These are phyloP conservation scores for Nepenthes alata DNA, from an alignment of 179 eudicot genomes.

Conservation along the genomic window DNA sequence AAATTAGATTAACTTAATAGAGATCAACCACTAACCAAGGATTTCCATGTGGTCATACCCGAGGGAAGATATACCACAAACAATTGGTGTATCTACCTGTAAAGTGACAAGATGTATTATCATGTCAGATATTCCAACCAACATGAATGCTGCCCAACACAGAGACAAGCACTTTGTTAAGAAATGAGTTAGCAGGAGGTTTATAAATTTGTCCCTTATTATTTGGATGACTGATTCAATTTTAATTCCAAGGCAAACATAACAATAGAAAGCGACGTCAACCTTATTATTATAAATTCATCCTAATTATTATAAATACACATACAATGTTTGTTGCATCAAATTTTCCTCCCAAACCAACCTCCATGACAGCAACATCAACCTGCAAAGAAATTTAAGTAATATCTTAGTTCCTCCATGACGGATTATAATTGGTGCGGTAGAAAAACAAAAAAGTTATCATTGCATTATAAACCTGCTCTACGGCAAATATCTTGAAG, in stretches of 20 bases:
- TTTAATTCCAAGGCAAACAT: neutral
- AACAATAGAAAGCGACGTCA: neutral
- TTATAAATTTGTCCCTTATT: too few species aligned
- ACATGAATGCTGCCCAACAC: neutral
- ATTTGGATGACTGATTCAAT: too few species aligned
- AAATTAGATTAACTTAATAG: neutral
- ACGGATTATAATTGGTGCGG: neutral
- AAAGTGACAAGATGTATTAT: slow-evolving; percentile 12
- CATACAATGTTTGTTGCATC: slow-evolving; percentile 99
- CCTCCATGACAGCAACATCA: slow-evolving; percentile 95
- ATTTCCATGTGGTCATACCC: slow-evolving; percentile 99
- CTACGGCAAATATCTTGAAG: slow-evolving; percentile 87
- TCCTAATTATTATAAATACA: slow-evolving; percentile 3
- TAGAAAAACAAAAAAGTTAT: neutral
- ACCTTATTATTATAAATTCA: slow-evolving; percentile 2
- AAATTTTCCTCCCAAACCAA: slow-evolving; percentile 95
- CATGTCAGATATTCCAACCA: neutral
- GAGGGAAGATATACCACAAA: slow-evolving; percentile 91
- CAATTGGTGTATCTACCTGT: slow-evolving; percentile 85
- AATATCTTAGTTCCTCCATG: neutral
- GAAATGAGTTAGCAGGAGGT: too few species aligned
- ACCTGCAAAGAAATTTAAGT: slow-evolving; percentile 37
- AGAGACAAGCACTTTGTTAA: neutral
- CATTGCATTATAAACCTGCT: slow-evolving; percentile 41
- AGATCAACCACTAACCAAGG: slow-evolving; percentile 66